Percentiles rank a stretch among this genome's conserved stretches.
phyloP scores from a whole-genome alignment of 305 asterid species.

The Caryopteris hybrid region DNA sequence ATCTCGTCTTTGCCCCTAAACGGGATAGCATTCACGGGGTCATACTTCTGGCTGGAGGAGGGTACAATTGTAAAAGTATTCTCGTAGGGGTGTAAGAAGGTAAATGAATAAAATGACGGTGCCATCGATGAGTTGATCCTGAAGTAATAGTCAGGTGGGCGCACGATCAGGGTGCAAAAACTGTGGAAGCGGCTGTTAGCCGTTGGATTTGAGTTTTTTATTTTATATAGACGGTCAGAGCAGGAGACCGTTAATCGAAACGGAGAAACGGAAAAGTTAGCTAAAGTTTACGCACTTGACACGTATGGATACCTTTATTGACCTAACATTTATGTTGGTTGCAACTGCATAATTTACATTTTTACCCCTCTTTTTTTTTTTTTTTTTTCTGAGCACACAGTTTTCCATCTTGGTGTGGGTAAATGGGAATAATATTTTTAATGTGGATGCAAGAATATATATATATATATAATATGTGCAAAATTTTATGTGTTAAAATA shows the following conservation, averaged over 20 bases:
- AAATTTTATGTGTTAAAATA: no score
- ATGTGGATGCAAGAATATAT: no score
- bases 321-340: slow-evolving; percentile 32
- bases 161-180: slow-evolving; percentile 10
- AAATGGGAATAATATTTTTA: no score
- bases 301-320: slow-evolving; percentile 24
- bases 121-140: slow-evolving; percentile 17
- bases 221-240: not conserved
- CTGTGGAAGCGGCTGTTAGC: slow-evolving; percentile 11
- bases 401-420: not conserved
- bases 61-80: not conserved
- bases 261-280: slow-evolving; percentile 21
- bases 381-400: no score
- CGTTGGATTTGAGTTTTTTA: not conserved
- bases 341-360: not conserved
- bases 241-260: slow-evolving; percentile 13
- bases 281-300: slow-evolving; percentile 31
- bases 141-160: slow-evolving; percentile 20
- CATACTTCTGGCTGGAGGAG: not conserved
- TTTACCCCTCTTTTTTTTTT: not conserved
- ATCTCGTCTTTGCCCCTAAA: slow-evolving; percentile 19
- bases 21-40: not conserved
- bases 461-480: no score
- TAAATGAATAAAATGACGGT: slow-evolving; percentile 5
- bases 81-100: slow-evolving; percentile 9